Conservation (phyloP, 495 filamentous ascomycete genomes). For the Hypoxylon perforatum region DNA sequence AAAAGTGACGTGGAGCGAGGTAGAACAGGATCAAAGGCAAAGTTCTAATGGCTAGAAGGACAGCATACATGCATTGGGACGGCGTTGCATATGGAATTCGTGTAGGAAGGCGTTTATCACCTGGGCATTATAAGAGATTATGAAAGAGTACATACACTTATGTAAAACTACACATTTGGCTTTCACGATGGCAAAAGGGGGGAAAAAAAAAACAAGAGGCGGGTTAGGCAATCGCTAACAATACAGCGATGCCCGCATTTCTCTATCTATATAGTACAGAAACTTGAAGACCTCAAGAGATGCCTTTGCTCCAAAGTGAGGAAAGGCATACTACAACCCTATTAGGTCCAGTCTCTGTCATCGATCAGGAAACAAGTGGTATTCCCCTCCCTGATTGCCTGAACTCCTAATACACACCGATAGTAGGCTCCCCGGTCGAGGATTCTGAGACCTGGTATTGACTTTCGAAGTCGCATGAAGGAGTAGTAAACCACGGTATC, state of each 20-base stretch:
- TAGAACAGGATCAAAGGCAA: not conserved
- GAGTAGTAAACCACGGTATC: not conserved
- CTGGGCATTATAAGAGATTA: not conserved
- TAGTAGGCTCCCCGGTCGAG: not conserved
- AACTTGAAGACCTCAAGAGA: constrained; percentile 27
- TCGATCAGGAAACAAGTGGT: constrained; percentile 39
- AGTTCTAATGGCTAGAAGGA: not conserved
- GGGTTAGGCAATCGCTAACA: constrained; percentile 44
- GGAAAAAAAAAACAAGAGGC: constrained; percentile 6
- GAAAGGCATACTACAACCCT: constrained; percentile 7
- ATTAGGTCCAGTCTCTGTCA: constrained; percentile 29
- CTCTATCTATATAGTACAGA: constrained; percentile 40
- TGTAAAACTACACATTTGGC: constrained; percentile 2
- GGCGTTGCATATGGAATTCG: constrained; percentile 32
- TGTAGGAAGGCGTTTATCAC: constrained; percentile 10
- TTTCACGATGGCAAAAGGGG: constrained; percentile 13
- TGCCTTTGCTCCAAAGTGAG: constrained; percentile 2
- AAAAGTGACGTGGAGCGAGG: constrained; percentile 30
- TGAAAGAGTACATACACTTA: constrained; percentile 1
- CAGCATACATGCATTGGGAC: constrained; percentile 32
- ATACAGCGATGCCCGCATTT: constrained; percentile 39
- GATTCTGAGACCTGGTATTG: not conserved
- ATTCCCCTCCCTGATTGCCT: constrained; percentile 15
- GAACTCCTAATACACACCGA: constrained; percentile 28
- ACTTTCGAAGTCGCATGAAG: not conserved